phyloP scores from a whole-genome alignment of 768 basidiomycete species.

The Galerina marginata region DNA sequence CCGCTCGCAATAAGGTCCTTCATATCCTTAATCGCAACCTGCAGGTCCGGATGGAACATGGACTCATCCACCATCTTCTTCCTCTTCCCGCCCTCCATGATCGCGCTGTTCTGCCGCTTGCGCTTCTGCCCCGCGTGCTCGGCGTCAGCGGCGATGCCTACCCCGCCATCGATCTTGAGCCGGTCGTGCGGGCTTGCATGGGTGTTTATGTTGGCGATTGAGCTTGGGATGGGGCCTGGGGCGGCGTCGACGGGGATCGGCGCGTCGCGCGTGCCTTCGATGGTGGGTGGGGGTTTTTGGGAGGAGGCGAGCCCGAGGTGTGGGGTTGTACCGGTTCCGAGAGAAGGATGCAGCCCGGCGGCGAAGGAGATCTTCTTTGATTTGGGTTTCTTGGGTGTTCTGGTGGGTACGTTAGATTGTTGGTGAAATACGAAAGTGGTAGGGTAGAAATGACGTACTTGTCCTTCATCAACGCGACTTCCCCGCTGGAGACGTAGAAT shows the following conservation, averaged over 20 bases:
- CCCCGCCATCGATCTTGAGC: slow-evolving; percentile 9
- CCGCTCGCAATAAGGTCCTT: slow-evolving; percentile 65
- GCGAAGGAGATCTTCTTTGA: slow-evolving; percentile 56
- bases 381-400: slow-evolving; percentile 74
- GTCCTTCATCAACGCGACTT: slow-evolving; percentile 86
- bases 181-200: background rate
- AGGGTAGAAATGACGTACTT: slow-evolving; percentile 44
- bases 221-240: too few relatives aligned
- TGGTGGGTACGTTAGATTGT: slow-evolving; percentile 25
- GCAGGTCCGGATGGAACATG: slow-evolving; percentile 75
- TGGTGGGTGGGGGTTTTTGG: slow-evolving; percentile 16
- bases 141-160: slow-evolving; percentile 39
- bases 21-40: slow-evolving; percentile 63
- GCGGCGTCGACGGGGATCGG: slow-evolving; percentile 48
- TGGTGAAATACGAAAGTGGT: too few relatives aligned
- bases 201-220: too few relatives aligned
- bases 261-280: slow-evolving; percentile 53
- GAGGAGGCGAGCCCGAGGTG: slow-evolving; percentile 1
- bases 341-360: slow-evolving; percentile 24
- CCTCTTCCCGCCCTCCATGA: slow-evolving; percentile 70
- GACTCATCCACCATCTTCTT: slow-evolving; percentile 70
- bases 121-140: slow-evolving; percentile 54
- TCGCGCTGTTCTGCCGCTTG: slow-evolving; percentile 53
- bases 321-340: slow-evolving; percentile 9
- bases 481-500: slow-evolving; percentile 90